Evolutionary conservation across 1,139 yeast genomes (phyloP).

Genomic region (Saccharomyces hybrid): DNA sequence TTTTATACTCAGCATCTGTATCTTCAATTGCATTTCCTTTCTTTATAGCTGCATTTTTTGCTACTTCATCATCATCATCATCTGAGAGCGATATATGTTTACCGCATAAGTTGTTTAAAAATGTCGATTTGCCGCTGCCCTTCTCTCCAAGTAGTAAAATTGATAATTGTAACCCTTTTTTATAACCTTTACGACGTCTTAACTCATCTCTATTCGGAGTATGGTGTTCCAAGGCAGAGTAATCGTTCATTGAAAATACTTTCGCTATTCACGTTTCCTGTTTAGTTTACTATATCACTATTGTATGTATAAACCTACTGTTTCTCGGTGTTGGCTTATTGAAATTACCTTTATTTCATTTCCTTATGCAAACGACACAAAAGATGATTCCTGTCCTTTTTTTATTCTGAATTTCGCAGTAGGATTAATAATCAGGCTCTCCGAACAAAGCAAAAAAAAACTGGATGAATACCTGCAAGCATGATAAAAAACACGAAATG

Average conservation of each 20-base stretch:
- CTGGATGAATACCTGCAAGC: neutral
- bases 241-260: neutral
- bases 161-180: slow-evolving; percentile 50
- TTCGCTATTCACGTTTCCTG: neutral
- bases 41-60: slow-evolving; percentile 5
- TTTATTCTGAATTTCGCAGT: neutral
- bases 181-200: slow-evolving; percentile 51
- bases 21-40: slow-evolving; percentile 15
- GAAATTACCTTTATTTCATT: too few relatives aligned
- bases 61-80: slow-evolving; percentile 26
- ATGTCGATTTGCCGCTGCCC: slow-evolving; percentile 57
- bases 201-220: slow-evolving; percentile 33
- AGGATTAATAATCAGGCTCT: neutral
- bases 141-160: slow-evolving; percentile 53
- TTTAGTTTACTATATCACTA: neutral
- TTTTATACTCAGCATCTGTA: neutral
- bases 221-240: neutral
- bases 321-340: neutral
- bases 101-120: slow-evolving; percentile 53
- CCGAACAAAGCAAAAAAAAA: neutral
- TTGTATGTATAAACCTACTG: neutral
- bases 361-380: neutral
- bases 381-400: neutral
- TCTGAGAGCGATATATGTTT: slow-evolving; percentile 7
- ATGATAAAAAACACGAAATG: neutral